Percentiles rank a stretch among this genome's conserved stretches.
Conservation (phyloP, 2,329 filamentous ascomycete species). For the Calonectria pteridis region DNA sequence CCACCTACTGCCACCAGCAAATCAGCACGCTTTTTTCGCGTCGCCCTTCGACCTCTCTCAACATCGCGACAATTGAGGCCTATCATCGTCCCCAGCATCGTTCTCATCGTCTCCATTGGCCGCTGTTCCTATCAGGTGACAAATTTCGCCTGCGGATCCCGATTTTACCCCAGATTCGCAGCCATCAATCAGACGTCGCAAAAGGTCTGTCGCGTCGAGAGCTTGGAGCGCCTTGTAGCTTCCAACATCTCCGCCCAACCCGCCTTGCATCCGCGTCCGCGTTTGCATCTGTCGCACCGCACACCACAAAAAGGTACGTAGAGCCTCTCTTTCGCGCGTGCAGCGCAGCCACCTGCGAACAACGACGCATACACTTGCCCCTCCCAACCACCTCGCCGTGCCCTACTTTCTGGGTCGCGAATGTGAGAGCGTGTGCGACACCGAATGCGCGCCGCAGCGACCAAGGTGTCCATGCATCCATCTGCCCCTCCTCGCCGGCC, state of each 20-base stretch:
- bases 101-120: constrained; percentile 62
- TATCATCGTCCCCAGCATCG: constrained; percentile 64
- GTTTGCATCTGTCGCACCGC: constrained; percentile 30
- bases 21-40: constrained; percentile 61
- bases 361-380: constrained; percentile 8
- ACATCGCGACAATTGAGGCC: constrained; percentile 59
- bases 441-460: constrained; percentile 2
- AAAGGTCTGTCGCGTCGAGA: constrained; percentile 35
- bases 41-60: constrained; percentile 50
- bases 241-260: constrained; percentile 26
- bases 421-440: constrained; percentile 8
- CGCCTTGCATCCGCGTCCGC: constrained; percentile 35
- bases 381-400: constrained; percentile 22
- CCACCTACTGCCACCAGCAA: constrained; percentile 55
- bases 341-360: constrained; percentile 21
- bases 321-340: constrained; percentile 22
- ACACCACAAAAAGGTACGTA: constrained; percentile 45
- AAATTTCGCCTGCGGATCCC: constrained; percentile 49
- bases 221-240: constrained; percentile 34
- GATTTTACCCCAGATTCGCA: constrained; percentile 43
- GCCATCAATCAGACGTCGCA: constrained; percentile 39
- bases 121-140: constrained; percentile 65
- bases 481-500: constrained; percentile 17
- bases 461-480: constrained; percentile 20
- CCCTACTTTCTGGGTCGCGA: constrained; percentile 16